Evolutionary conservation across 345 rosid species (phyloP), one percentile per base, ranked within the genome.

Genomic region (Aquilaria yunnanensis): DNA sequence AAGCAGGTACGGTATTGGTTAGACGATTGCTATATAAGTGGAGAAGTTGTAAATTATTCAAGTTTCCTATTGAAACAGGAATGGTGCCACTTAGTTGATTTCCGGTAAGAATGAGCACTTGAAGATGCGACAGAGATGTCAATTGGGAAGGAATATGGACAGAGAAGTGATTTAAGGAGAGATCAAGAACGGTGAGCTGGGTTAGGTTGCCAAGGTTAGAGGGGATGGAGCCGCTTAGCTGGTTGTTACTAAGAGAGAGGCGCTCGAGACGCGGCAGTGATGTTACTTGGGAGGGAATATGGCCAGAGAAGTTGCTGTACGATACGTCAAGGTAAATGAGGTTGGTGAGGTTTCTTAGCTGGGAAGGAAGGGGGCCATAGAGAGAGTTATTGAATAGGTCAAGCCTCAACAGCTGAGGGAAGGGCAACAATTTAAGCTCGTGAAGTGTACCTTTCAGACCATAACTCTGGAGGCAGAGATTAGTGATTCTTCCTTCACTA

Each of bases 351-450:
- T 65, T 62, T 6, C 61, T n/a, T 0, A 77, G 30, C 10, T 32
- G 59, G 0, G 72, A 12, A 10, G 77, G 72, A 50, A 77, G 59
- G 64, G 41, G 10, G 9, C 74, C 77, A 1, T 54, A 72, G 12
- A 73, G 43, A 2, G 55, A 69, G 53, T 69, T 66, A 12, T 62
- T 51, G 3, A 23, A 0, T 16, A 16, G 16, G 0, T 16, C 16
- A 16, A 16, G 16, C 16, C 16, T 16, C 16, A 16, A 0, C 16
- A 16, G 16, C 0, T 16, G 16, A 16, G 16, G 16, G 16, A 16
- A 16, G 16, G 0, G 16, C 16, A 16, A 16, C 0, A 16, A 16
- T 0, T 16, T 16, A 0, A 16, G 16, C 16, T 16, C 16, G 16
- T 16, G 16, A 16, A 16, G 16, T 0, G 16, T 16, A 16, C 16